phyloP scores from a whole-genome alignment of 345 rosid genomes.

The Kandelia obovata region DNA sequence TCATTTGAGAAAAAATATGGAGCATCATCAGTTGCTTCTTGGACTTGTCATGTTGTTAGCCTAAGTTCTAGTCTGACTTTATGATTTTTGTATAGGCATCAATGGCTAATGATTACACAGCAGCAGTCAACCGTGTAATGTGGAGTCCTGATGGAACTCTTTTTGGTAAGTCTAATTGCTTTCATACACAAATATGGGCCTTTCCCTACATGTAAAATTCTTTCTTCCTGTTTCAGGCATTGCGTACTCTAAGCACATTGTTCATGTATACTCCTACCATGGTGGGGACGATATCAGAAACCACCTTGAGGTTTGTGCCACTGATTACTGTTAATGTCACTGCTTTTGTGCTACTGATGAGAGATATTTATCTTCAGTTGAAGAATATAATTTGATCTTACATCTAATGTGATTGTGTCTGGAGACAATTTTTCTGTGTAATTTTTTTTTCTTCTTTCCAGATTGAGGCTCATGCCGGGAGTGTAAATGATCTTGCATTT shows the following conservation, averaged over 20 bases:
- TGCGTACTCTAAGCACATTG: constrained; percentile 78
- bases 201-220: not conserved
- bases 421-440: not conserved
- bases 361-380: no score
- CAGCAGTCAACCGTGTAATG: constrained; percentile 68
- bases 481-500: constrained; percentile 81
- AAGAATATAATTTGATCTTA: not conserved
- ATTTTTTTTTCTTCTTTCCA: constrained; percentile 23
- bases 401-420: not conserved
- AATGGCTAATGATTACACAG: constrained; percentile 48
- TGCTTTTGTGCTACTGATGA: no score
- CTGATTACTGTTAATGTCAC: not conserved
- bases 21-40: constrained; percentile 3
- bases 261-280: constrained; percentile 66
- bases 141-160: constrained; percentile 89
- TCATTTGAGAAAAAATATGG: constrained; percentile 12
- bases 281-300: constrained; percentile 60
- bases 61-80: constrained; percentile 4
- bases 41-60: not conserved
- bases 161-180: constrained; percentile 51
- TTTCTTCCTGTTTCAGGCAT: constrained; percentile 51
- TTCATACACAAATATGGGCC: not conserved
- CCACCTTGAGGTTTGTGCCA: constrained; percentile 64
- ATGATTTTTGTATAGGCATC: constrained; percentile 44
- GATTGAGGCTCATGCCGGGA: constrained; percentile 90